Conservation (phyloP, 805 yeast genomes). For the Candida krabiensis region DNA sequence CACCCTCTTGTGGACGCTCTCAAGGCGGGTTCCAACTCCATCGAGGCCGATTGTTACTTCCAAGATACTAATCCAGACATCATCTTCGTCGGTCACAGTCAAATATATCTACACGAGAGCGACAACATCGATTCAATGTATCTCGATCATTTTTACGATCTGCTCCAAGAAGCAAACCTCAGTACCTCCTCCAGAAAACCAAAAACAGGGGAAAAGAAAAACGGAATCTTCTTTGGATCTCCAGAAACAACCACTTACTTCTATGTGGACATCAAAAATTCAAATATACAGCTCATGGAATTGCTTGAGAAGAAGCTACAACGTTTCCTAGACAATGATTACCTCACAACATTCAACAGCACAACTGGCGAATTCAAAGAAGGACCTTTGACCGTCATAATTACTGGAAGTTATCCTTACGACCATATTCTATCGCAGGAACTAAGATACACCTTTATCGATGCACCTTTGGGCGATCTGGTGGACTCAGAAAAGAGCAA, state of each 20-base stretch:
- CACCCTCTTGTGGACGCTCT: constrained; percentile 60
- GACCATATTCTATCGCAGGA: constrained; percentile 31
- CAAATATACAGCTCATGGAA: constrained; percentile 39
- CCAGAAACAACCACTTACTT: constrained; percentile 52
- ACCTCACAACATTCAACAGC: constrained; percentile 48
- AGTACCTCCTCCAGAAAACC: background rate
- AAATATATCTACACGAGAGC: constrained; percentile 39
- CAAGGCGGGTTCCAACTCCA: constrained; percentile 49
- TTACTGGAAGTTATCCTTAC: constrained; percentile 65
- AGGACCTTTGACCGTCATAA: constrained; percentile 60
- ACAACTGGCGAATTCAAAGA: constrained; percentile 33
- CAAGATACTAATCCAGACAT: constrained; percentile 28
- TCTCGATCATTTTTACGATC: constrained; percentile 47
- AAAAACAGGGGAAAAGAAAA: constrained; percentile 4
- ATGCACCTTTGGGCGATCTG: constrained; percentile 45
- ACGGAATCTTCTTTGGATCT: constrained; percentile 44
- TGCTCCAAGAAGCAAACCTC: constrained; percentile 53
- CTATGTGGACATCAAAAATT: constrained; percentile 62
- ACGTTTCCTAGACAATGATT: constrained; percentile 47
- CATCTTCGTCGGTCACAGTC: constrained; percentile 67
- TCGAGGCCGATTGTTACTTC: constrained; percentile 69
- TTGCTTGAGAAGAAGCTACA: constrained; percentile 44
- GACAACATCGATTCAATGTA: constrained; percentile 52
- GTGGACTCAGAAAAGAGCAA: constrained; percentile 14
- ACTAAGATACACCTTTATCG: constrained; percentile 44